Base-by-base conservation (phyloP, 2,329 filamentous ascomycete species). In the Monilinia fructigena region DNA sequence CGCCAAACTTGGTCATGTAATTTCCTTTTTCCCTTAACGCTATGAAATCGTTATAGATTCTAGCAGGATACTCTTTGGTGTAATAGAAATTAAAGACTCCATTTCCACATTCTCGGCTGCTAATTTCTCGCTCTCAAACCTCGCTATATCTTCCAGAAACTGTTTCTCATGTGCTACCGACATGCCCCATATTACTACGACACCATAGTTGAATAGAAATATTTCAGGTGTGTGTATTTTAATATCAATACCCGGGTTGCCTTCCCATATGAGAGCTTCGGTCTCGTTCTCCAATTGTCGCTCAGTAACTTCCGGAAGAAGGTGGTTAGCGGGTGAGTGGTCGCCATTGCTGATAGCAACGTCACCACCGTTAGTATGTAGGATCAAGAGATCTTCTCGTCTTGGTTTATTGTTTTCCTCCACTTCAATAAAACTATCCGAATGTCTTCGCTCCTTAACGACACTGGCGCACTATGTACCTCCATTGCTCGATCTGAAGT, bases 1-100 rank as follows among this genome's bases (percentile, higher is more conserved):
- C 66, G 94, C 93, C 48, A 98, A 98, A 82, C 80, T 98, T 98
- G 72, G 90, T 96, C 95, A 98, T 98, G 80, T 98, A 96, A 78
- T 96, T 97, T 75, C 89, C 89, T 79, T 96, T 97, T 74, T 98
- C 94, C 59, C 93, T 85, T 68, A 99, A 80, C 2, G 92, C 95
- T 78, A 99, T 99, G 74, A 99, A 99, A 79, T 99, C 95, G 79
- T 99, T 99, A 84, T 99, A 99, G 78, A 99, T 99, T 62, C 95
- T 89, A 28, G 95, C 92, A 79, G 99, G 96, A 77, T 99, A 99
- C 76, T 98, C 94, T 74, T 91, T 86, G 3, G 95, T 98, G 80
- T 99, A 98, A 82, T 99, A 99, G 78, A 98, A 99, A 78, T 99
- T 99, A 83, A 99, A 99, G 94, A 92, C 78, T 99, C 95, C 56